Evolutionary conservation across 2,329 filamentous ascomycete genomes (phyloP), one percentile per base, ranked within the genome.

Genomic region (Xylariaceae sp.): DNA sequence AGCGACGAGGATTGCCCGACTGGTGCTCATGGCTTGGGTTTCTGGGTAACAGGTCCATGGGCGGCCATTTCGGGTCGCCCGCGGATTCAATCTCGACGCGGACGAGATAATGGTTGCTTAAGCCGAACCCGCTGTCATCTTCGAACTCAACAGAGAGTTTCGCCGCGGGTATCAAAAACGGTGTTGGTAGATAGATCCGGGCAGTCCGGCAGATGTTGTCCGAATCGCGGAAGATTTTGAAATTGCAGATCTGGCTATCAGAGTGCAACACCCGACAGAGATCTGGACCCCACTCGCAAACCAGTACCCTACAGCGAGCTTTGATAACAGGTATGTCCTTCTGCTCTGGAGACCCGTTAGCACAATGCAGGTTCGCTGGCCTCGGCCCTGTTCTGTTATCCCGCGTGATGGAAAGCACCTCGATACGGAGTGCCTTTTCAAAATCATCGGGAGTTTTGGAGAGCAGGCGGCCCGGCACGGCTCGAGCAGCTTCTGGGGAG

Each of bases 341-440:
- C 41, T 62, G 54, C 31, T 59, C 50, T 1, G 62, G 57, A 9
- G 62, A 57, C 7, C 59, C 51, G 17, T 56, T 53, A 24, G 63
- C 63, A 37, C 64, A 65, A 16, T 65, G 48, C 23, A 61, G 45
- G 40, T 54, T 56, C 40, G 57, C 59, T 16, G 54, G 50, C 36
- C 60, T 64, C n/a, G 62, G 46, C n/a, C 59, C 59, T 16, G 64
- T 57, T 5, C 64, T 63, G 41, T 73, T 67, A 48, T 67, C 69
- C 56, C 74, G 73, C 34, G 65, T 63, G 43, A 78, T 63, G 50
- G 70, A 74, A 52, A 74, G 60, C 19, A 77, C 61, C 44, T 77
- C 69, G 43, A 78, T 65, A 41, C 70, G 70, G 37, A 78, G 60
- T 5, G 65, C 63, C 31, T 65, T 66, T 26, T 64, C 56, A 47